Evolutionary conservation across 1,139 yeast species (phyloP), one percentile per base, ranked within the genome.

Genomic region (Saccharomyces hybrid): DNA sequence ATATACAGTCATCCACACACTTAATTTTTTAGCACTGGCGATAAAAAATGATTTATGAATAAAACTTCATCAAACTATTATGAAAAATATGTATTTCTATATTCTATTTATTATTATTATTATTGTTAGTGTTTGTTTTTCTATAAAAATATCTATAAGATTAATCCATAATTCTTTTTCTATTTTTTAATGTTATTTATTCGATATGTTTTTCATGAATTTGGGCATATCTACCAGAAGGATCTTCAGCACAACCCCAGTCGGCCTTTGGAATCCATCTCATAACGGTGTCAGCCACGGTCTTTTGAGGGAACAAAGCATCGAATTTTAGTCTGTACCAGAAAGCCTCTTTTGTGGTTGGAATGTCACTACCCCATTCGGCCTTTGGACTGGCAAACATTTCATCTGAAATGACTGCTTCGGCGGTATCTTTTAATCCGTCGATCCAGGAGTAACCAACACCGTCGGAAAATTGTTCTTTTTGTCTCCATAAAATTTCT

Each of bases 201-300:
- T 71, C 67, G 57, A 81, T 78, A 59, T 82, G 80, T 64, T 82
- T 71, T 54, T 86, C 90, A 73, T 93, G 99, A 64, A 87, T 83
- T 75, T 87, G 82, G 63, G 96, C 97, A 70, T 79, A 91, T 78
- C 99, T 88, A 61, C 99, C 99, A 55, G 96, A 87, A 53, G 99
- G 99, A 74, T 93, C 99, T 64, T 85, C 96, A 69, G 90, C 91
- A 76, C 99, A 93, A 61, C 99, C 99, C 99, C 99, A 93, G 74
- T 93, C 98, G 60, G 97, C 98, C 81, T 93, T 93, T 71, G 99
- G 99, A 73, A 93, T 77, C 99, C 99, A 93, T 80, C 99, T 86
- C 96, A 88, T 90, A 58, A 93, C 99, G 26, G 99, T 93, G 50
- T 84, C 76, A 59, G 97, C 98, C 64, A 96, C 98, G 64, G 96